Evolutionary conservation across 2,329 filamentous ascomycete genomes (phyloP), one percentile per base, ranked within the genome.

Genomic region (Huntiella omanensis): DNA sequence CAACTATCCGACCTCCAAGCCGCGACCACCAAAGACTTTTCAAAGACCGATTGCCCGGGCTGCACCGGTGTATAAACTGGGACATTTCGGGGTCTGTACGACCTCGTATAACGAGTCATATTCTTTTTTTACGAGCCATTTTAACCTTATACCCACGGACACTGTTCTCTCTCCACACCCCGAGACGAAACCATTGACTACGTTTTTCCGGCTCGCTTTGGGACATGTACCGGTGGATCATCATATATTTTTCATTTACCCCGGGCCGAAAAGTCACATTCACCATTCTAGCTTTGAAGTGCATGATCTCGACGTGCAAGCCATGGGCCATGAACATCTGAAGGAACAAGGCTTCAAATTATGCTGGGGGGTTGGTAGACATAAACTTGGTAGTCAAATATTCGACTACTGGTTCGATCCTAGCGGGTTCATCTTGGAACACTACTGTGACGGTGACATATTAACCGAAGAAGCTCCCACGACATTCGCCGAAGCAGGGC

Each of bases 211-310:
- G 3, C 57, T 70, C 1, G 54, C 66, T 52, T 60, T 62, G 11
- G 67, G 67, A 22, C 53, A 54, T 22, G 59, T 67, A 36, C 57
- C 61, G 45, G 66, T 69, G 28, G 68, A 71, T 54, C 68, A 70
- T 55, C 68, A 70, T 59, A 59, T 57, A 47, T 70, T 70, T 58
- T 70, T 70, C 58, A 62, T 70, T 51, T 67, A 64, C 52, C 59
- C 68, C 51, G 66, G 66, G 0, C 57, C 60, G 38, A 57, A 60
- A 43, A 62, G 57, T 49, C 73, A 77, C 55, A 69, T 82, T 2
- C 78, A 83, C 56, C 80, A 83, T 59, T 71, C 70, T 13, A 73
- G 68, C 2, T 83, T 78, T 52, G 80, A 83, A 59, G 77, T 80
- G 4, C 72, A 80, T 53, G 77, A 83, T 57, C 80, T 79, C 54